Evolutionary conservation across 257 asterid genomes (phyloP).

Genomic region (Striga asiatica): DNA sequence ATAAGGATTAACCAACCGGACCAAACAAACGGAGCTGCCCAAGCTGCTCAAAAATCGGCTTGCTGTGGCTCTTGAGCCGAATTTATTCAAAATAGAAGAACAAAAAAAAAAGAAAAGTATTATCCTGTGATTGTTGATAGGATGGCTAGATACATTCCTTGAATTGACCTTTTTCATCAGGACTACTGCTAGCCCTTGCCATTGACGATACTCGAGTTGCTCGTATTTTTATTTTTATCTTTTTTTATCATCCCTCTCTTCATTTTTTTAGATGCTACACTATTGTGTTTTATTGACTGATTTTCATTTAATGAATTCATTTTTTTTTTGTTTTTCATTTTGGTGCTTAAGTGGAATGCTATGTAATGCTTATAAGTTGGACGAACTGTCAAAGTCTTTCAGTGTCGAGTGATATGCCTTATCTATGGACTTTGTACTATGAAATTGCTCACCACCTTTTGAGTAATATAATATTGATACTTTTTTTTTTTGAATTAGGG

Average conservation of each 20-base stretch:
- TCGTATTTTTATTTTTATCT: conserved; percentile 21
- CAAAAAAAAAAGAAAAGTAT: not conserved
- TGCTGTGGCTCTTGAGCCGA: conserved; percentile 61
- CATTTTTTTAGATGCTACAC: conserved; percentile 24
- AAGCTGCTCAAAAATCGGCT: conserved; percentile 59
- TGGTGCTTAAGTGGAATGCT: not conserved
- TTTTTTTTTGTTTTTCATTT: conserved; percentile 5
- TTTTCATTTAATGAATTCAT: conserved; percentile 13
- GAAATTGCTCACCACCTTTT: too few species aligned
- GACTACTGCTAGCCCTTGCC: conserved; percentile 16
- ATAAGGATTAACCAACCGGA: conserved; percentile 48
- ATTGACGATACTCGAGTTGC: conserved; percentile 20
- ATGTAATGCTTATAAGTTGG: too few species aligned
- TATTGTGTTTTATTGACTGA: conserved; percentile 18
- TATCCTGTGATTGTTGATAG: not conserved
- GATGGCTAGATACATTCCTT: conserved; percentile 12
- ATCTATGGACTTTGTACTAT: not conserved
- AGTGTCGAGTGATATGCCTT: not conserved
- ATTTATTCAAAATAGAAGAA: too few species aligned
- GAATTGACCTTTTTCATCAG: conserved; percentile 20
- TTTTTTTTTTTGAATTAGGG: too few species aligned
- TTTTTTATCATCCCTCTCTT: conserved; percentile 16
- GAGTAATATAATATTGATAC: too few species aligned
- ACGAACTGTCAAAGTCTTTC: too few species aligned
- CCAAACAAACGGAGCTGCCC: conserved; percentile 33